These are phyloP conservation scores for Coniferiporia weirii DNA, from an alignment of 1,284 basidiomycete genomes.

Conservation along the genomic window DNA sequence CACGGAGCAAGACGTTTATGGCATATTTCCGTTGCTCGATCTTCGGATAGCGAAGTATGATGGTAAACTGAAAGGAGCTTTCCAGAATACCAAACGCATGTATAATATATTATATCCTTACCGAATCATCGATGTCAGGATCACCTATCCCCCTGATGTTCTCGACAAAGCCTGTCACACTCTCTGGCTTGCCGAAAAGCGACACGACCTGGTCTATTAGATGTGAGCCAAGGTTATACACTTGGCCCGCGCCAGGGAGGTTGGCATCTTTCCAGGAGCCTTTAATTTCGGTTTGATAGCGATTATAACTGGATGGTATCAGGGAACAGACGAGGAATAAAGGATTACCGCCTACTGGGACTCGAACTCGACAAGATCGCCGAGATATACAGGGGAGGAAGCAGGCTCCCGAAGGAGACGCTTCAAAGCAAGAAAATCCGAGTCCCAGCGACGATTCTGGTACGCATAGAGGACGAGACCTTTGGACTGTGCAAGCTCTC, in stretches of 20 bases:
- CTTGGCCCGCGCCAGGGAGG: constrained; percentile 47
- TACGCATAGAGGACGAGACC: constrained; percentile 67
- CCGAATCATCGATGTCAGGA: constrained; percentile 63
- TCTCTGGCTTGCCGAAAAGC: constrained; percentile 72
- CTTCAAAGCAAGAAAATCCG: constrained; percentile 75
- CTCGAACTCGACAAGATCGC: constrained; percentile 68
- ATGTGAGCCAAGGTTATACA: constrained; percentile 64
- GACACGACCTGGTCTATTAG: constrained; percentile 74
- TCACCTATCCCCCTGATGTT: constrained; percentile 63
- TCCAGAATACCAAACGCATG: constrained; percentile 18
- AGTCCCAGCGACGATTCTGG: constrained; percentile 82
- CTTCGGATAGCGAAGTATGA: constrained; percentile 56
- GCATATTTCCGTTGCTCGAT: constrained; percentile 43
- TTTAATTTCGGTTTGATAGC: constrained; percentile 62
- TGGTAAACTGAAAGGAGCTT: constrained; percentile 48
- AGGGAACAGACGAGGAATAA: background rate
- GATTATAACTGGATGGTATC: constrained; percentile 56
- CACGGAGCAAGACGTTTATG: constrained; percentile 64
- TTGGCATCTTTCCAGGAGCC: constrained; percentile 68
- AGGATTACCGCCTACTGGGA: constrained; percentile 49
- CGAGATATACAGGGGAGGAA: constrained; percentile 49
- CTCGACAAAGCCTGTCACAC: constrained; percentile 63
- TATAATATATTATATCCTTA: constrained; percentile 29
- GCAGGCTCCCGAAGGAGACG: constrained; percentile 55
- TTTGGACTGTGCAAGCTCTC: constrained; percentile 59